Base-by-base conservation (phyloP, 2,329 filamentous ascomycete genomes). In the Leptosphaerulina australis region DNA sequence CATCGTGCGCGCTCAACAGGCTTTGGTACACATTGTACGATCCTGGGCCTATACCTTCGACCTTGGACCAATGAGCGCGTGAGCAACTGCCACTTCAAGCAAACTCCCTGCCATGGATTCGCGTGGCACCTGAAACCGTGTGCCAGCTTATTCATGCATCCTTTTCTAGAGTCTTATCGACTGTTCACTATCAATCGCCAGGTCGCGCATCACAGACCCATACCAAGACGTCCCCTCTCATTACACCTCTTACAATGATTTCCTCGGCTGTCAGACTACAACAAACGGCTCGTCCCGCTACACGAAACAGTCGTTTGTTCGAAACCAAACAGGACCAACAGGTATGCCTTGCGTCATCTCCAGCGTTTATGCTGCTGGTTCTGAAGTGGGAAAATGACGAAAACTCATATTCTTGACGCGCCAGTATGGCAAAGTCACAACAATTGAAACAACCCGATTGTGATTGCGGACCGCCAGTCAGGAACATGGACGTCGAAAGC, bases 281-380 rank as follows among this genome's bases (percentile, higher is more conserved):
- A 26, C 40, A 48, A 30, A 46, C 56, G 53, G 56, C 15, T 56
- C 44, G 50, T 52, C 49, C 58, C 56, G 58, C 43, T 28, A 30
- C 20, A 38, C 41, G 56, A 59, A 63, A 61, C 54, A 55, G 14
- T 41, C 18, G 20, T 51, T 29, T 51, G 29, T 48, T 37, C 50
- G 51, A 60, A 62, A 60, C 58, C 43, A 59, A 60, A 59, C 55
- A 35, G n/a, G 7, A 9, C 15, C 41, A 45, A 45, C 48, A 45
- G 30, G 35, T 14, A 40, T 30, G 33, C 40, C 41, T 36, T 51
- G 41, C 36, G 36, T 36, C 35, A 20, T 18, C 36, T 36, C 12
- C 41, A 41, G 20, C 36, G 20, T 45, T 51, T 22, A 51, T 40
- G 41, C 48, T 45, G 21, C 26, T 15, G 3, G 1, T 14, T 11